Evolutionary conservation across 768 basidiomycete species (phyloP).

Genomic region (Suillus occidentalis): DNA sequence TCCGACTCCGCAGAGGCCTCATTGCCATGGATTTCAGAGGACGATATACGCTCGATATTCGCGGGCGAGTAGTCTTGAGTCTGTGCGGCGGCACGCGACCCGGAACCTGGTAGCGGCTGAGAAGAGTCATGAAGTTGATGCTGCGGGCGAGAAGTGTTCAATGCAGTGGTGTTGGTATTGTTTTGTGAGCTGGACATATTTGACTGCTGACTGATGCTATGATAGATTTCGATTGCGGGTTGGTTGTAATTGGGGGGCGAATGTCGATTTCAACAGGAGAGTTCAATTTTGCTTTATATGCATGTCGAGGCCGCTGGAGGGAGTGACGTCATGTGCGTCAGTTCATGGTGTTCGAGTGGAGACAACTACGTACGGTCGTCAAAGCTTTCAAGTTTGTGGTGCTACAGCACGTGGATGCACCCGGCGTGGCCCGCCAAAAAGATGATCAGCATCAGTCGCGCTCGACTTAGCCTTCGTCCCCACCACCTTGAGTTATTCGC

Average conservation of each 20-base stretch:
- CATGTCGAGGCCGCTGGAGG: background rate
- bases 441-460: background rate
- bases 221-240: background rate
- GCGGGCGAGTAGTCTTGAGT: slow-evolving; percentile 39
- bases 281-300: background rate
- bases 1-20: background rate
- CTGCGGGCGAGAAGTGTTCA: slow-evolving; percentile 24
- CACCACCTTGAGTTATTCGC: background rate
- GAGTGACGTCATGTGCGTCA: background rate
- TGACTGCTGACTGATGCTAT: background rate
- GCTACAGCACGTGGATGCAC: background rate
- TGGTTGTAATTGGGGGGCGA: background rate
- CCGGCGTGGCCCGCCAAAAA: background rate
- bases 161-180: slow-evolving; percentile 8
- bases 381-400: too few species aligned
- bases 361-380: background rate
- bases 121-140: slow-evolving; percentile 49
- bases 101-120: slow-evolving; percentile 49
- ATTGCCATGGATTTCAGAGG: background rate
- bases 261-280: background rate
- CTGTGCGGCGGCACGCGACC: slow-evolving; percentile 24
- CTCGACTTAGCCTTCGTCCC: background rate
- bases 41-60: slow-evolving; percentile 35
- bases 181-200: slow-evolving; percentile 11
- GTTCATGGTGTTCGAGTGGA: background rate